Evolutionary conservation across 768 basidiomycete species (phyloP).

Genomic region (Hygrocybe coccinea): DNA sequence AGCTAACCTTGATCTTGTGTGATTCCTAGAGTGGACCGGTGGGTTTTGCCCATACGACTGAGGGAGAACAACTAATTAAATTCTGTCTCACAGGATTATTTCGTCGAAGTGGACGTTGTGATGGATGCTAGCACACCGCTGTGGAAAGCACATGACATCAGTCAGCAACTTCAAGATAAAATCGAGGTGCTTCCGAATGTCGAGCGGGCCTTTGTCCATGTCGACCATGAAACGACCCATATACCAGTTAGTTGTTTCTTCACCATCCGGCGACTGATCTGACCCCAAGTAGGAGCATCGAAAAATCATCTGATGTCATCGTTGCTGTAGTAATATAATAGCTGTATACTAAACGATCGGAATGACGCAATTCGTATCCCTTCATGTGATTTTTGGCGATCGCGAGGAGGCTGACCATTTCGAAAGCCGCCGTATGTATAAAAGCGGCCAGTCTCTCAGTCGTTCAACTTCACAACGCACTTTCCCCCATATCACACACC

Average conservation of each 20-base stretch:
- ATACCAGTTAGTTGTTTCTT: slow-evolving; percentile 35
- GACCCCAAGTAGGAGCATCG: slow-evolving; percentile 42
- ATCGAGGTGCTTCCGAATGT: slow-evolving; percentile 87
- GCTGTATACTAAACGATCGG: too few species aligned
- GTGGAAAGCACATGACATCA: slow-evolving; percentile 83
- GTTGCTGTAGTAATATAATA: too few species aligned
- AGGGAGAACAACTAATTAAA: background rate
- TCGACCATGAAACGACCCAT: slow-evolving; percentile 92
- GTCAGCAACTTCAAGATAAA: slow-evolving; percentile 81
- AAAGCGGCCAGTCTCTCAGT: too few species aligned
- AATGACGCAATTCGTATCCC: slow-evolving; percentile 9
- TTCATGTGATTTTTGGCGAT: slow-evolving; percentile 14
- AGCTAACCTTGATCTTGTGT: slow-evolving; percentile 8
- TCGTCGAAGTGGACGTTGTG: slow-evolving; percentile 94
- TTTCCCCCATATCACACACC: too few species aligned
- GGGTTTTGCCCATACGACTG: slow-evolving; percentile 17
- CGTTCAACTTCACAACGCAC: too few species aligned
- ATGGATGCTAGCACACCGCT: slow-evolving; percentile 86
- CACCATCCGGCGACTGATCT: background rate
- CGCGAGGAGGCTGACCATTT: too few species aligned
- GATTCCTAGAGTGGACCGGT: slow-evolving; percentile 65
- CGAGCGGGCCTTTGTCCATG: slow-evolving; percentile 90
- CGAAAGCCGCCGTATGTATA: too few species aligned
- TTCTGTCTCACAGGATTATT: slow-evolving; percentile 57
- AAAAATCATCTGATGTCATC: slow-evolving; percentile 29